A percentile compares a stretch with the other conserved stretches of the same genome.
These are phyloP conservation scores for Boletus subcaerulescens DNA, from an alignment of 768 basidiomycete genomes.

Conservation along the genomic window DNA sequence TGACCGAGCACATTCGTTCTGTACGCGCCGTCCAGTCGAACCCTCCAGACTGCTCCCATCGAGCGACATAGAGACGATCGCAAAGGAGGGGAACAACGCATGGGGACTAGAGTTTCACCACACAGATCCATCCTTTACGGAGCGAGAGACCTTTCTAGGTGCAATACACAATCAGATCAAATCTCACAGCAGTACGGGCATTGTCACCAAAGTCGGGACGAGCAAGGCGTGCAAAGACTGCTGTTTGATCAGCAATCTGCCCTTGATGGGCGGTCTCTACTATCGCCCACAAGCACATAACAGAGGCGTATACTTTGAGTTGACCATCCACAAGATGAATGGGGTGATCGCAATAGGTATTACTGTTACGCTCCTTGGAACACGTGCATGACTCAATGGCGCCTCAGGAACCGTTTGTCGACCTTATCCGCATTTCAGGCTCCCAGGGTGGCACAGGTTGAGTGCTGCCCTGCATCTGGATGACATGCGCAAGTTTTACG, in stretches of 20 bases:
- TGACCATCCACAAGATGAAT: conserved; percentile 53
- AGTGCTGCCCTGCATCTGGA: conserved; percentile 68
- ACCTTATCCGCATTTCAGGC: conserved; percentile 62
- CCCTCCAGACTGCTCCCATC: conserved; percentile 50
- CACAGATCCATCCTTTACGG: conserved; percentile 7
- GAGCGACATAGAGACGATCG: conserved; percentile 50
- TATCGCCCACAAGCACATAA: conserved; percentile 44
- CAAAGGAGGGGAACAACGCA: conserved; percentile 41
- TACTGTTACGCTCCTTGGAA: conserved; percentile 1
- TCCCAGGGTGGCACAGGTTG: conserved; percentile 70
- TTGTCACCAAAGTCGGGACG: conserved; percentile 43
- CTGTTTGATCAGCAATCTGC: conserved; percentile 58
- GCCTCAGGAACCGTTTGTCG: conserved; percentile 57
- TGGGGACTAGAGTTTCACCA: conserved; percentile 51
- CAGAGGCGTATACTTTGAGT: conserved; percentile 61
- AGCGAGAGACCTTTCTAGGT: conserved; percentile 39
- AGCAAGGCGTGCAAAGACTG: conserved; percentile 42
- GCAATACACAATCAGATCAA: conserved; percentile 37
- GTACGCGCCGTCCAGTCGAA: conserved; percentile 37
- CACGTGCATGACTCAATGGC: not conserved
- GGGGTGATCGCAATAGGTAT: conserved; percentile 60
- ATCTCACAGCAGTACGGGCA: conserved; percentile 9
- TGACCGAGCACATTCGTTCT: conserved; percentile 50
- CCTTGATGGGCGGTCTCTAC: conserved; percentile 59
- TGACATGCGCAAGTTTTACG: conserved; percentile 71